A percentile compares a stretch with the other conserved stretches of the same genome.
Evolutionary conservation across 495 filamentous ascomycete genomes (phyloP).

Genomic region (Xylaria intraflava): DNA sequence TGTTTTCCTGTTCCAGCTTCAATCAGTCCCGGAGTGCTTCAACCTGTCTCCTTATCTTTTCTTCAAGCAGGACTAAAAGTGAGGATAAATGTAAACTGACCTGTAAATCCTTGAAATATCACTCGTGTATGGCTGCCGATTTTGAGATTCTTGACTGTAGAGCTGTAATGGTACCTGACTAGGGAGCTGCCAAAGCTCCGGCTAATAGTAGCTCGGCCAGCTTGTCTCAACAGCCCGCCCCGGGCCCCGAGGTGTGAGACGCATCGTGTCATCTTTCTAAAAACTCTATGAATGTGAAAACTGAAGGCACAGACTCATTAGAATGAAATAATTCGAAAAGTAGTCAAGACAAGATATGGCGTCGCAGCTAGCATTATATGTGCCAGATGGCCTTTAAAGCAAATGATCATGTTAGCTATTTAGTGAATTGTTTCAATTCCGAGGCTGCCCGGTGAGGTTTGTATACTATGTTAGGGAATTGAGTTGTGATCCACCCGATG

Average conservation of each 20-base stretch:
- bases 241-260: neutral
- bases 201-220: neutral
- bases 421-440: no score
- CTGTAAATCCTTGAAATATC: slow-evolving; percentile 87
- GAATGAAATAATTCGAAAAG: neutral
- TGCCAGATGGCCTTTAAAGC: no score
- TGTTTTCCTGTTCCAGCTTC: slow-evolving; percentile 28
- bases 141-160: slow-evolving; percentile 69
- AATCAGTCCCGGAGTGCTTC: neutral
- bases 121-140: slow-evolving; percentile 74
- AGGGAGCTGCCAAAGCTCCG: slow-evolving; percentile 3
- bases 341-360: neutral
- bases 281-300: neutral
- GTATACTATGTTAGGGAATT: no score
- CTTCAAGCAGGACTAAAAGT: neutral
- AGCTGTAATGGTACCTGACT: slow-evolving; percentile 32
- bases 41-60: neutral
- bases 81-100: slow-evolving; percentile 26
- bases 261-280: neutral
- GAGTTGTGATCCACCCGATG: neutral
- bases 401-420: no score
- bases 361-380: no score
- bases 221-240: neutral
- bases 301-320: neutral
- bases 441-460: no score